phyloP scores from a whole-genome alignment of 2,329 filamentous ascomycete species.

The Fusarium nanum region DNA sequence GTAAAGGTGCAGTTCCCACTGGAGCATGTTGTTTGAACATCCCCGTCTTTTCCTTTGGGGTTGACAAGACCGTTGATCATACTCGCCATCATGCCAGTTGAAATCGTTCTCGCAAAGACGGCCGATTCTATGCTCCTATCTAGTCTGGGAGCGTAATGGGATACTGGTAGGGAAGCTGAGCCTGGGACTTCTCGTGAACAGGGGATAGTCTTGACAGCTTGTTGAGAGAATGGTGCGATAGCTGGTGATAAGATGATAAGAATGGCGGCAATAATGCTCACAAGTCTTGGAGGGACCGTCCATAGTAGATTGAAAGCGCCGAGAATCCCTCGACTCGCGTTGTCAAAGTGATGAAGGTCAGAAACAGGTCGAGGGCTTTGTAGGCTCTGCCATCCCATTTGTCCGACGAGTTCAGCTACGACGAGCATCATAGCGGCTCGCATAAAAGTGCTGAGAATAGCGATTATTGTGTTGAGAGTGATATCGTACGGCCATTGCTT shows the following conservation, averaged over 20 bases:
- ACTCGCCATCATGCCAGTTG: not conserved
- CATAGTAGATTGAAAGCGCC: constrained; percentile 1
- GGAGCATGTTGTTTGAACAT: not conserved
- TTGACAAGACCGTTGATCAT: constrained; percentile 14
- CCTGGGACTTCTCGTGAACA: not conserved
- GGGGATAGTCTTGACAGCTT: constrained; percentile 1
- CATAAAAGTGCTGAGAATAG: constrained; percentile 18
- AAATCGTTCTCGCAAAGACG: accelerated
- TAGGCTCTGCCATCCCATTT: constrained; percentile 12
- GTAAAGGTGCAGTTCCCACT: constrained; percentile 14
- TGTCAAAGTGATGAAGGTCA: constrained; percentile 6
- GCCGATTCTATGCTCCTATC: accelerated
- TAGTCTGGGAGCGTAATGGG: not conserved
- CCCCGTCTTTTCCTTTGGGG: not conserved
- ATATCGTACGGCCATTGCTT: constrained; percentile 16
- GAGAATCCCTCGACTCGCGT: constrained; percentile 4
- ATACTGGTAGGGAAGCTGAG: not conserved
- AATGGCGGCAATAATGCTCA: not conserved
- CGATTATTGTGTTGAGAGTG: constrained; percentile 9
- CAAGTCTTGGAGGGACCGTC: not conserved
- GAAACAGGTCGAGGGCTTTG: constrained; percentile 1
- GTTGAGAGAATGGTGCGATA: constrained; percentile 11
- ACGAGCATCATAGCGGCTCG: constrained; percentile 9
- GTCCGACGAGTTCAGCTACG: not conserved
- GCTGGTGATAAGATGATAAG: constrained; percentile 6